Base-by-base conservation (phyloP, 805 yeast species). In the Brettanomyces anomalus region DNA sequence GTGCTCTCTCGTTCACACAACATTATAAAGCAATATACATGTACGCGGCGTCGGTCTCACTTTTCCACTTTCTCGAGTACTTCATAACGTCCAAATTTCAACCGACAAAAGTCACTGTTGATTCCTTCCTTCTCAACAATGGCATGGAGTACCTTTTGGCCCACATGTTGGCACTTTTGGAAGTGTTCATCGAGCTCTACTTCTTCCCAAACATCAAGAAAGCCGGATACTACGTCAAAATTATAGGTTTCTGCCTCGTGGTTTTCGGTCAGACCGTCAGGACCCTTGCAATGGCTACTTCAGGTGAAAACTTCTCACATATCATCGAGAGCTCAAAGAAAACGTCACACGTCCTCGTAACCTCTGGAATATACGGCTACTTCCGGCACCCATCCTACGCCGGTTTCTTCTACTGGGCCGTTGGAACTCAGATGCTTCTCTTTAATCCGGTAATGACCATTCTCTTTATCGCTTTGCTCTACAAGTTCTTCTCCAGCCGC, bases 361-460 rank as follows among this genome's bases (percentile, higher is more conserved):
- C 86, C 0, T 50, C 61, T 10, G 97, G 97, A 0, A 65, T 90
- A 3, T 93, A 90, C 60, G 45, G 68, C 1, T 49, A 62, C 20
- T 63, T 76, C 14, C 70, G 98, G 47, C 98, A 93, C 59, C 98
- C 98, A 5, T 81, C 94, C 39, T 93, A 93, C 61, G 72, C 79
- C 34, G 98, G 97, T 0, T 93, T 84, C 59, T 89, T 79, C 56
- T 79, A 87, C 76, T 93, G 97, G 97, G 90, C 94, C 13, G 50
- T 89, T 3, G 97, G 97, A 0, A 70, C 87, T 1, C 95, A 90
- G 57, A 19, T 93, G 37, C 49, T 81, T 46, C 61, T 90, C 44
- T 62, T 77, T 37, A 93, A 88, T 61, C 78, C 84, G 5, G 37
- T 86, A 0, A 70, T 87, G 1, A 53, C 75, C 2, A 39, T 68